Percentiles rank a stretch among this genome's conserved stretches.
Evolutionary conservation across 176 grass and related monocot species (phyloP).

Genomic region (Oryza meridionalis): DNA sequence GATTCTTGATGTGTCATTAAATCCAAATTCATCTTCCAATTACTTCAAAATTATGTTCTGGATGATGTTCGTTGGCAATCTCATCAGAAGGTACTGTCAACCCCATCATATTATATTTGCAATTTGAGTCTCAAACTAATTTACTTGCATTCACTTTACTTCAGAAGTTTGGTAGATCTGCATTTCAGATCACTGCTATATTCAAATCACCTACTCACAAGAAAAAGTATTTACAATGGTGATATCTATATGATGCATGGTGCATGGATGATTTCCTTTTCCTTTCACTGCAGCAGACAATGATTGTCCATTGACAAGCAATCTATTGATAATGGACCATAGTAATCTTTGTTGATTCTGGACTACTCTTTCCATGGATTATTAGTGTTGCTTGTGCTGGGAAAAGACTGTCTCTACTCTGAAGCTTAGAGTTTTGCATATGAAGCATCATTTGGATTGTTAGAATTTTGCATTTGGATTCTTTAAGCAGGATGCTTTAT

Average conservation of each 20-base stretch:
- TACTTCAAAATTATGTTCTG: conserved; percentile 1
- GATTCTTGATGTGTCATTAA: conserved; percentile 13
- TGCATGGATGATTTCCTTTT: conserved; percentile 15
- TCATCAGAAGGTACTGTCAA: background rate
- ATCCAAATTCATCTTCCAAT: conserved; percentile 13
- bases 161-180: background rate
- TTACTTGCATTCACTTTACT: conserved; percentile 19
- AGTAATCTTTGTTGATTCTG: conserved; percentile 4
- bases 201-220: background rate
- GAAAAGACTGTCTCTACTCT: conserved; percentile 19
- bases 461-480: conserved; percentile 36
- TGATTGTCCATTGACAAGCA: conserved; percentile 22
- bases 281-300: conserved; percentile 13
- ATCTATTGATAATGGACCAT: conserved; percentile 20
- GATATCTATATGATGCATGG: background rate
- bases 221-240: conserved; percentile 5
- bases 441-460: conserved; percentile 26
- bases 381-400: background rate
- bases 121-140: conserved; percentile 11
- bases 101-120: background rate
- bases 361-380: conserved; percentile 24
- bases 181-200: conserved; percentile 10
- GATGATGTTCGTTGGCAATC: background rate
- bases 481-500: conserved; percentile 26
- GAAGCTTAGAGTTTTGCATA: conserved; percentile 36